Conservation (phyloP, 306 rosid genomes). For the Castanospermum australe region DNA sequence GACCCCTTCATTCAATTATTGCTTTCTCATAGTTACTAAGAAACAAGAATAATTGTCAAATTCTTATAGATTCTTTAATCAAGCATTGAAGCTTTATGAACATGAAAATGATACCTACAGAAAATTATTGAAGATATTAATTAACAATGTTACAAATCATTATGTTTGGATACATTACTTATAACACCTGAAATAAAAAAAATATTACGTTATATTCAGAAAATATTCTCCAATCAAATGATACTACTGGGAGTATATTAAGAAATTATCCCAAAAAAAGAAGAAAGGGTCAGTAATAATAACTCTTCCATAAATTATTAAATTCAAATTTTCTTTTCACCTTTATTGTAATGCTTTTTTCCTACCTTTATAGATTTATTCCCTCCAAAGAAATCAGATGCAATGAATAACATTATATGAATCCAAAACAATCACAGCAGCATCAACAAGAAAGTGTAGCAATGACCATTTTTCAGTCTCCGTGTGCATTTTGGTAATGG, state of each 20-base stretch:
- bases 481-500: background rate
- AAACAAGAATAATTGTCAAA: background rate
- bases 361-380: background rate
- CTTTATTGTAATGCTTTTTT: background rate
- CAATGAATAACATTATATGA: background rate
- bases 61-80: background rate
- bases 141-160: background rate
- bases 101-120: background rate
- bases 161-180: background rate
- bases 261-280: background rate
- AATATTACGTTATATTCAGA: background rate
- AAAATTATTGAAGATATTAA: background rate
- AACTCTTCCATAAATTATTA: background rate
- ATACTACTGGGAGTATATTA: background rate
- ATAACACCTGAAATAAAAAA: background rate
- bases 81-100: no score
- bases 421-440: background rate
- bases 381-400: background rate
- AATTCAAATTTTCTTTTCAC: background rate
- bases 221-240: background rate
- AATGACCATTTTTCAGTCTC: background rate
- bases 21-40: background rate
- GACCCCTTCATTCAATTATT: background rate
- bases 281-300: background rate
- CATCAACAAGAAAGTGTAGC: background rate